These are phyloP conservation scores for Mrakia hoshinonis DNA, from an alignment of 768 basidiomycete genomes.

Conservation along the genomic window DNA sequence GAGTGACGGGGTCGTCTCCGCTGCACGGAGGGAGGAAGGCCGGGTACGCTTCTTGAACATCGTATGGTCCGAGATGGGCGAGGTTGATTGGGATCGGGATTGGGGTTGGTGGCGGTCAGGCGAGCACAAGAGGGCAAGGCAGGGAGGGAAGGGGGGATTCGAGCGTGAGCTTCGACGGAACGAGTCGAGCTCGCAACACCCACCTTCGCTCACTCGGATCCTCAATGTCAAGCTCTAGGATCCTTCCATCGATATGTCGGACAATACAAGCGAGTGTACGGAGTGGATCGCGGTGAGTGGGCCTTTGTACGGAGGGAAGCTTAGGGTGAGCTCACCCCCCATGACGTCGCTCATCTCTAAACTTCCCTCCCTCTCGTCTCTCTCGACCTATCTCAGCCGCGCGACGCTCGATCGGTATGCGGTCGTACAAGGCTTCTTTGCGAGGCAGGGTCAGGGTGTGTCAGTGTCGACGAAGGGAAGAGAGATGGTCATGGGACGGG, in stretches of 20 bases:
- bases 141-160: neutral
- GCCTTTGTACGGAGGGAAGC: neutral
- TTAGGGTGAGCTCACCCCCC: neutral
- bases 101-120: neutral
- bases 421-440: conserved; percentile 4
- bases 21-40: too few species aligned
- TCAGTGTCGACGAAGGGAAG: too few species aligned
- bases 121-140: neutral
- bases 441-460: too few species aligned
- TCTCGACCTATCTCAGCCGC: neutral
- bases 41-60: conserved; percentile 44
- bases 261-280: too few species aligned
- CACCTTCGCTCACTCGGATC: too few species aligned
- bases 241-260: too few species aligned
- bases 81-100: neutral
- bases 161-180: too few species aligned
- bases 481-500: too few species aligned
- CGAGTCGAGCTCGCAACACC: neutral
- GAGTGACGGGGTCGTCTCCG: too few species aligned
- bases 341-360: neutral
- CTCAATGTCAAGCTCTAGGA: too few species aligned
- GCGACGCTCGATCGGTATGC: conserved; percentile 10
- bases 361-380: neutral
- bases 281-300: neutral
- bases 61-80: neutral